Percentiles rank a stretch among this genome's conserved stretches.
These are phyloP conservation scores for Xylaria digitata DNA, from an alignment of 2,329 filamentous ascomycete genomes.

Conservation along the genomic window DNA sequence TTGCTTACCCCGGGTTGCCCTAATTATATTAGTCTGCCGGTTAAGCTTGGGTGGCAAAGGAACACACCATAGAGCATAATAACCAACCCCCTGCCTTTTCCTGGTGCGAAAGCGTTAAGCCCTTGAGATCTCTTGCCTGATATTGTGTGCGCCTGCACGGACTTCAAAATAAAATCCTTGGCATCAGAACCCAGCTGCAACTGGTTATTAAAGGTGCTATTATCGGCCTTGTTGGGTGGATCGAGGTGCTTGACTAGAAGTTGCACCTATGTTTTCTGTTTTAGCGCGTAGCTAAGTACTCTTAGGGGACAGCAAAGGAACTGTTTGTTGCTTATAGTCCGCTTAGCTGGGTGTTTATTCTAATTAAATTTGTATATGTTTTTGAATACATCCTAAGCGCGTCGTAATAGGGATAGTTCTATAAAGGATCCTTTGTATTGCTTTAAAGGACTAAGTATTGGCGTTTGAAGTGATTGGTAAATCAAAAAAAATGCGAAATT, in stretches of 20 bases:
- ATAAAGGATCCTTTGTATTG: constrained; percentile 15
- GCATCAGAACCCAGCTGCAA: constrained; percentile 37
- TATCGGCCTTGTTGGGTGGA: constrained; percentile 1
- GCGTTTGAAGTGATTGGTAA: constrained; percentile 19
- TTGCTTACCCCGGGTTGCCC: constrained; percentile 26
- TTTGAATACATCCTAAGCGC: constrained; percentile 10
- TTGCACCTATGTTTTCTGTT: constrained; percentile 28
- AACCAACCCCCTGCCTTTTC: constrained; percentile 18
- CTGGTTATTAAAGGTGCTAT: constrained; percentile 16
- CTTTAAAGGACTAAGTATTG: constrained; percentile 7
- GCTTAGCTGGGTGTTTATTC: constrained; percentile 3
- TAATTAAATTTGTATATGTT: constrained; percentile 25
- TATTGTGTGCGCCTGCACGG: constrained; percentile 11
- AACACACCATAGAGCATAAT: constrained; percentile 23
- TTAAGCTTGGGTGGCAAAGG: not conserved
- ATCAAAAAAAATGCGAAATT: constrained; percentile 25
- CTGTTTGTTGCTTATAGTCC: constrained; percentile 3
- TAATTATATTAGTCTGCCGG: constrained; percentile 8
- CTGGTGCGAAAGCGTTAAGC: constrained; percentile 27
- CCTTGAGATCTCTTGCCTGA: constrained; percentile 8
- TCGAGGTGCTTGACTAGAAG: constrained; percentile 17
- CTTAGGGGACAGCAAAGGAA: constrained; percentile 24
- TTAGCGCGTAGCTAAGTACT: constrained; percentile 24
- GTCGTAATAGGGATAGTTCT: constrained; percentile 18
- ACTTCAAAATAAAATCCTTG: constrained; percentile 22